These are phyloP conservation scores for Exserohilum rostratum DNA, from an alignment of 2,329 filamentous ascomycete genomes.

Conservation along the genomic window DNA sequence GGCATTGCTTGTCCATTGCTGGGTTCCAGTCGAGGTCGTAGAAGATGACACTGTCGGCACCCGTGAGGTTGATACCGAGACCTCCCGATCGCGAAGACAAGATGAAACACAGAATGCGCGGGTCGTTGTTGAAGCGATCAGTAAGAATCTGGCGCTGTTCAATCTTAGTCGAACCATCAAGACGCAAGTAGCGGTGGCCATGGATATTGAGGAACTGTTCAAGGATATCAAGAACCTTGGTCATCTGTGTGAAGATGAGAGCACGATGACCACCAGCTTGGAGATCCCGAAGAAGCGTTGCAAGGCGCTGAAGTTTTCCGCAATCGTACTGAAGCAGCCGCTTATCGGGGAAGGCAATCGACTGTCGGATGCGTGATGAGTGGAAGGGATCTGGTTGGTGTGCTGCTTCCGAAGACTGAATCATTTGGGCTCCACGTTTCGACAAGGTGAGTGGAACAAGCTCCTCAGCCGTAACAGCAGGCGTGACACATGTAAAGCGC, in stretches of 20 bases:
- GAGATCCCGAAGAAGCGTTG: constrained; percentile 81
- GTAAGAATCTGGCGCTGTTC: constrained; percentile 95
- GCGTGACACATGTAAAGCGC: constrained; percentile 91
- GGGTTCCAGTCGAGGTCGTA: constrained; percentile 99
- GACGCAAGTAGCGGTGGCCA: constrained; percentile 91
- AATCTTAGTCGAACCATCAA: constrained; percentile 95
- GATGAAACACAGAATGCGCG: constrained; percentile 92
- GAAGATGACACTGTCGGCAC: constrained; percentile 97
- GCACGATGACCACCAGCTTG: constrained; percentile 91
- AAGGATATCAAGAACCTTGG: constrained; percentile 94
- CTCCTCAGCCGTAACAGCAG: constrained; percentile 82
- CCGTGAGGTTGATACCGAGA: constrained; percentile 93
- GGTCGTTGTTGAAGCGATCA: constrained; percentile 95
- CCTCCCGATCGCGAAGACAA: constrained; percentile 93
- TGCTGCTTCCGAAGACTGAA: constrained; percentile 62
- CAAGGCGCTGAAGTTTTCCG: constrained; percentile 90
- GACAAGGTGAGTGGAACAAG: constrained; percentile 69
- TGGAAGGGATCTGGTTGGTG: constrained; percentile 81
- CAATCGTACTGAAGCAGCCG: constrained; percentile 97
- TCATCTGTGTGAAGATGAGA: constrained; percentile 99
- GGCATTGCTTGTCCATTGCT: constrained; percentile 99
- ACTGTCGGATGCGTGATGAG: constrained; percentile 87
- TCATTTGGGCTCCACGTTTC: constrained; percentile 62
- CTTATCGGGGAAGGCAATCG: constrained; percentile 96
- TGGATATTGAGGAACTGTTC: constrained; percentile 98